phyloP scores from a whole-genome alignment of 2,329 filamentous ascomycete genomes.

The Akanthomyces dipterigenus region DNA sequence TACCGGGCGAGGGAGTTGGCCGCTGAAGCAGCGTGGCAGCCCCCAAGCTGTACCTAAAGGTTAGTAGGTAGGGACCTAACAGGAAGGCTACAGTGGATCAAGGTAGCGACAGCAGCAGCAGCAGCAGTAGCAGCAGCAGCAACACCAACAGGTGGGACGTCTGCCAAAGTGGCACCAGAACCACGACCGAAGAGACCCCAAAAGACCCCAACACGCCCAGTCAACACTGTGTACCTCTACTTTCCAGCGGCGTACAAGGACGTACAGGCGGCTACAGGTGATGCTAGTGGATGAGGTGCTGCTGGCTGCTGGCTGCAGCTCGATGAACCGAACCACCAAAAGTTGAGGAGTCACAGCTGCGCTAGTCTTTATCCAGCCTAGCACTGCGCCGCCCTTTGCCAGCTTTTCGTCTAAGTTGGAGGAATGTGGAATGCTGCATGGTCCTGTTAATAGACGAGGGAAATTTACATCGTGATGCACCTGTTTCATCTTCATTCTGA shows the following conservation, averaged over 20 bases:
- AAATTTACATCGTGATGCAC: background rate
- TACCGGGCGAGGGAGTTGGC: background rate
- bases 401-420: background rate
- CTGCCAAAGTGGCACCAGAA: background rate
- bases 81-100: background rate
- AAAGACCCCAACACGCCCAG: too few species aligned
- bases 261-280: too few species aligned
- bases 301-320: too few species aligned
- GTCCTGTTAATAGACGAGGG: background rate
- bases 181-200: background rate
- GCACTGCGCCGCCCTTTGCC: background rate
- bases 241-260: too few species aligned
- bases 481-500: background rate
- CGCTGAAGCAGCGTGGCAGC: background rate
- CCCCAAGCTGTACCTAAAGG: too few species aligned
- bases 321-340: too few species aligned
- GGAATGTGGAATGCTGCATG: background rate
- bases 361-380: background rate
- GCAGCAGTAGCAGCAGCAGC: too few species aligned
- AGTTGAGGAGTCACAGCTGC: too few species aligned
- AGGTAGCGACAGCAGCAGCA: too few species aligned
- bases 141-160: background rate
- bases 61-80: too few species aligned
- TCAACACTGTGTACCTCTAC: too few species aligned
- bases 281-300: too few species aligned